Conservation (phyloP, 768 basidiomycete genomes). For the Phylloporus rhodoxanthus region DNA sequence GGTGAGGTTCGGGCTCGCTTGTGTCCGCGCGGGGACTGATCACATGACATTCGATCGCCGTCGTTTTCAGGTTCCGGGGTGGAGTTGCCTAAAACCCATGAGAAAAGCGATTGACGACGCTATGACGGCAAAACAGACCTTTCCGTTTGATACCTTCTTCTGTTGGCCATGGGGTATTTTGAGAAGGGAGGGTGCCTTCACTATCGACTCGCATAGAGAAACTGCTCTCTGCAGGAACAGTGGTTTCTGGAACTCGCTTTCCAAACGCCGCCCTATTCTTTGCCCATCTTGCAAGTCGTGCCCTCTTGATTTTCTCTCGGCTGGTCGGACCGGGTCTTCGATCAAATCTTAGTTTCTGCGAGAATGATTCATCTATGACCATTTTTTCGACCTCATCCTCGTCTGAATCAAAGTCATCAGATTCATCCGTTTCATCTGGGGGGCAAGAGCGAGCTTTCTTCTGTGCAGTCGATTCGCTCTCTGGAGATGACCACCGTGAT, state of each 20-base stretch:
- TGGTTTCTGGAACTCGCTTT: conserved; percentile 30
- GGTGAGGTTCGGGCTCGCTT: conserved; percentile 53
- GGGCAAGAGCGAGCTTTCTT: conserved; percentile 26
- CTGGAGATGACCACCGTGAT: conserved; percentile 23
- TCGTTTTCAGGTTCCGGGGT: conserved; percentile 29
- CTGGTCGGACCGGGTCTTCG: conserved; percentile 20
- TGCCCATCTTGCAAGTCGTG: conserved; percentile 27
- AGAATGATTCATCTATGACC: conserved; percentile 35
- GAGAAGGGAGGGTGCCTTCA: conserved; percentile 14
- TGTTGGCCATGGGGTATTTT: conserved; percentile 17
- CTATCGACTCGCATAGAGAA: conserved; percentile 31
- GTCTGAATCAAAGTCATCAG: conserved; percentile 28
- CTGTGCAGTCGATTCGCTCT: conserved; percentile 10
- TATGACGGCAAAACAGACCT: conserved; percentile 30
- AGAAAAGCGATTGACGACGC: conserved; percentile 1
- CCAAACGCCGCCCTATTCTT: conserved; percentile 18
- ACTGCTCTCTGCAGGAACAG: conserved; percentile 19
- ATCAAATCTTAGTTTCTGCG: conserved; percentile 12
- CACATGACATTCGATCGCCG: conserved; percentile 25
- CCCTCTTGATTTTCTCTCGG: conserved; percentile 28
- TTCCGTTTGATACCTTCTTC: conserved; percentile 41
- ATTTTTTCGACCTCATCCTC: conserved; percentile 50
- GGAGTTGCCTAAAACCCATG: conserved; percentile 3
- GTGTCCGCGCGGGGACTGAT: conserved; percentile 19
- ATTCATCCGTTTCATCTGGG: conserved; percentile 18